phyloP scores from a whole-genome alignment of 2,329 filamentous ascomycete species.

The Colletotrichum lini region DNA sequence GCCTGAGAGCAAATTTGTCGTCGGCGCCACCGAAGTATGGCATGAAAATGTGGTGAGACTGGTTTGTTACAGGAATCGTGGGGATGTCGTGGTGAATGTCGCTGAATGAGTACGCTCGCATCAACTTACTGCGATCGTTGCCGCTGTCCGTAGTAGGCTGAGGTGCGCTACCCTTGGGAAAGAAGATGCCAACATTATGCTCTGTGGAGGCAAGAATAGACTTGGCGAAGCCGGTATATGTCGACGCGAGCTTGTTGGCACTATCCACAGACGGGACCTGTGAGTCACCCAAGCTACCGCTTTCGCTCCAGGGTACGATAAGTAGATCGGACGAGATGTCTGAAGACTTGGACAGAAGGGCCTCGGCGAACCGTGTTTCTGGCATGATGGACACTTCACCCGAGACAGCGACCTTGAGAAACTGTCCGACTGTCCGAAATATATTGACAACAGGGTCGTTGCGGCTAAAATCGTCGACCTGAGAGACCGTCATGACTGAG shows the following conservation, averaged over 20 bases:
- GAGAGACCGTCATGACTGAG: slow-evolving; percentile 93
- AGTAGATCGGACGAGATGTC: slow-evolving; percentile 81
- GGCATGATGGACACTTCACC: slow-evolving; percentile 87
- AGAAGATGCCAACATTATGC: slow-evolving; percentile 82
- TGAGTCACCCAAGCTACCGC: slow-evolving; percentile 72
- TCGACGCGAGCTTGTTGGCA: slow-evolving; percentile 54
- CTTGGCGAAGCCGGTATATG: slow-evolving; percentile 82
- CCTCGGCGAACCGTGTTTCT: slow-evolving; percentile 83
- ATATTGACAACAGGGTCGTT: slow-evolving; percentile 91
- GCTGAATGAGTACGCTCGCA: slow-evolving; percentile 71
- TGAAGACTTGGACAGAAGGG: slow-evolving; percentile 78
- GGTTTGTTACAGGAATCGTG: slow-evolving; percentile 72
- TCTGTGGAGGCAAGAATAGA: slow-evolving; percentile 73
- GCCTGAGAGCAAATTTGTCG: slow-evolving; percentile 82
- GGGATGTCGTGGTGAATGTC: slow-evolving; percentile 65
- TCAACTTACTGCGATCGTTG: slow-evolving; percentile 56
- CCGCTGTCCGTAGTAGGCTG: slow-evolving; percentile 54
- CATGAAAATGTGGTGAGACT: slow-evolving; percentile 86
- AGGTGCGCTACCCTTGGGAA: slow-evolving; percentile 75
- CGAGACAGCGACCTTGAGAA: slow-evolving; percentile 86
- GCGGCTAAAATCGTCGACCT: slow-evolving; percentile 79
- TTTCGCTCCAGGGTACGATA: slow-evolving; percentile 91
- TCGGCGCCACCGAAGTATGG: slow-evolving; percentile 90
- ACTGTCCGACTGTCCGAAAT: slow-evolving; percentile 88
- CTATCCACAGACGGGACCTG: slow-evolving; percentile 30